Percentiles rank a stretch among this genome's conserved stretches.
Conservation (phyloP, 2,329 filamentous ascomycete species). For the Kalaharituber pfeilii region DNA sequence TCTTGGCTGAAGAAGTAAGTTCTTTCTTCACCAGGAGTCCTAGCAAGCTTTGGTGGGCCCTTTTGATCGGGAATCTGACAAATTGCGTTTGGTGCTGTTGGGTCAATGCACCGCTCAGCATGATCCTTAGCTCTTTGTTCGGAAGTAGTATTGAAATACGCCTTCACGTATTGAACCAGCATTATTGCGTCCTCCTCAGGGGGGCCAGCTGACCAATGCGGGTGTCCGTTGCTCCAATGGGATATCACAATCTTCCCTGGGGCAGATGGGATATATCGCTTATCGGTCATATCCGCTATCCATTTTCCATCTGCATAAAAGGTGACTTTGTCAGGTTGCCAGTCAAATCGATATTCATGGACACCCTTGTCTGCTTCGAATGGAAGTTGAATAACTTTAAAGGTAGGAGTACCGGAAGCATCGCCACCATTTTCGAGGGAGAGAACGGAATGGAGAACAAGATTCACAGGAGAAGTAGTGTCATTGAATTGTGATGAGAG, state of each 20-base stretch:
- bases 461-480: slow-evolving; percentile 41
- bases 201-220: slow-evolving; percentile 53
- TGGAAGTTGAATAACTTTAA: slow-evolving; percentile 39
- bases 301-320: slow-evolving; percentile 51
- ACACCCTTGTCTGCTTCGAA: slow-evolving; percentile 50
- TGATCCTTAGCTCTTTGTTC: slow-evolving; percentile 29
- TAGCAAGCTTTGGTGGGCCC: slow-evolving; percentile 25
- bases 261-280: slow-evolving; percentile 38
- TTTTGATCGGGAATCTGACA: slow-evolving; percentile 37
- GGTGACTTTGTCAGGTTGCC: slow-evolving; percentile 41
- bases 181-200: slow-evolving; percentile 44
- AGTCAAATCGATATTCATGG: slow-evolving; percentile 70
- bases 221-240: slow-evolving; percentile 63
- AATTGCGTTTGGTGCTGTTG: slow-evolving; percentile 27
- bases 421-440: slow-evolving; percentile 44
- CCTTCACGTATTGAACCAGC: slow-evolving; percentile 52
- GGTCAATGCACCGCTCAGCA: slow-evolving; percentile 30
- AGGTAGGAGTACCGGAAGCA: slow-evolving; percentile 42
- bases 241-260: slow-evolving; percentile 52
- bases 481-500: slow-evolving; percentile 46
- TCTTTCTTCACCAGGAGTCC: slow-evolving; percentile 23
- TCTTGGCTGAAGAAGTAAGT: slow-evolving; percentile 35
- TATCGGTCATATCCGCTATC: slow-evolving; percentile 40
- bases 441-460: slow-evolving; percentile 53
- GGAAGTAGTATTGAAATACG: slow-evolving; percentile 58